Conservation (phyloP, 2,329 filamentous ascomycete genomes). For the Diplodia sapinea region DNA sequence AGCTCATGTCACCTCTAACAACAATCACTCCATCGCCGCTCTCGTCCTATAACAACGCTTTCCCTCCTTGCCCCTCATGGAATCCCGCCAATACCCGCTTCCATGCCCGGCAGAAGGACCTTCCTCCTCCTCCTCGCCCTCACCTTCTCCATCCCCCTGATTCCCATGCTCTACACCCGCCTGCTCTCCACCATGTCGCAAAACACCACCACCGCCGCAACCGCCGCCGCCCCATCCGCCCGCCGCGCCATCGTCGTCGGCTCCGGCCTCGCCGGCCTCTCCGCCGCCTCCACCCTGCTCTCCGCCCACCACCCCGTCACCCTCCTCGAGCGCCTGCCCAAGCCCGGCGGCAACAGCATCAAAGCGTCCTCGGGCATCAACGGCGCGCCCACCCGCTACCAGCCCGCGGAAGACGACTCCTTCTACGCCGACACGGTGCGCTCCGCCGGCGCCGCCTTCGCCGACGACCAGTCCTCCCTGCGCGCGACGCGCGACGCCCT, state of each 20-base stretch:
- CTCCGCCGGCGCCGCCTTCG: conserved; percentile 57
- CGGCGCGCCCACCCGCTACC: conserved; percentile 64
- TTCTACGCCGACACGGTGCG: conserved; percentile 64
- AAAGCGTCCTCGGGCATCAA: conserved; percentile 72
- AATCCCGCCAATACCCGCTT: neutral
- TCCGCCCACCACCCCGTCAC: conserved; percentile 59
- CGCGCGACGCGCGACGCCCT: conserved; percentile 55
- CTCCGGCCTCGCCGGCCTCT: conserved; percentile 67
- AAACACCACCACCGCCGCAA: neutral
- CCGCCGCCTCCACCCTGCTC: conserved; percentile 61
- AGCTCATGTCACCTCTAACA: neutral
- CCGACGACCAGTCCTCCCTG: too few species aligned
- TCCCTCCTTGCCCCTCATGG: too few species aligned
- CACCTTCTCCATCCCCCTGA: conserved; percentile 15
- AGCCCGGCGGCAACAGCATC: conserved; percentile 69
- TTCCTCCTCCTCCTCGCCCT: conserved; percentile 13
- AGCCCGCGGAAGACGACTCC: conserved; percentile 49
- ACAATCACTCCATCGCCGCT: neutral
- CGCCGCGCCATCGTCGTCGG: conserved; percentile 64
- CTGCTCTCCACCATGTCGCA: neutral
- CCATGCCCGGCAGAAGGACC: conserved; percentile 15
- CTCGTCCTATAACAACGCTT: neutral
- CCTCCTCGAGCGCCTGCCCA: conserved; percentile 64
- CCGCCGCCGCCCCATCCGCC: neutral
- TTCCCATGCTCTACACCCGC: conserved; percentile 24